Conservation (phyloP, 2,329 filamentous ascomycete genomes). For the Neofusicoccum parvum region DNA sequence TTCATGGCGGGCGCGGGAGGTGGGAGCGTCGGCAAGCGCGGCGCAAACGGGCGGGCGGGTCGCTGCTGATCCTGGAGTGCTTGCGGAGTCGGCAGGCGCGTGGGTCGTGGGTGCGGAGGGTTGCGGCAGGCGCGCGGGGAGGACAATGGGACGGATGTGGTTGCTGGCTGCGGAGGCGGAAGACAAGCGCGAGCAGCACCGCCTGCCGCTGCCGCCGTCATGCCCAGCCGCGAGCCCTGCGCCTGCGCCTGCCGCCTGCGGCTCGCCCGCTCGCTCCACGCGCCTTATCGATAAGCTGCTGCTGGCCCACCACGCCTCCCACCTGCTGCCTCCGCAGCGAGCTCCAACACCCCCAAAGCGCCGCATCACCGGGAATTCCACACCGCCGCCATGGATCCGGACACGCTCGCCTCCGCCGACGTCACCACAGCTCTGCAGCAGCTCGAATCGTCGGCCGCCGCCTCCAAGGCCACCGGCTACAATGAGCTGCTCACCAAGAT, state of each 20-base stretch:
- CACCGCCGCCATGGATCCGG: conserved; percentile 21
- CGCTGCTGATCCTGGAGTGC: not conserved
- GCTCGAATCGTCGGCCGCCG: conserved; percentile 51
- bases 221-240: conserved; percentile 24
- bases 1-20: conserved; percentile 32
- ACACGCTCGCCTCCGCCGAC: conserved; percentile 53
- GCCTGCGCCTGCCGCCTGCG: not conserved
- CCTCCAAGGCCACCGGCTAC: conserved; percentile 59
- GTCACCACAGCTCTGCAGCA: conserved; percentile 52
- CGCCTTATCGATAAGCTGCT: conserved; percentile 7
- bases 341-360: not conserved
- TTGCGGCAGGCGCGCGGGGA: not conserved
- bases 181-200: not conserved
- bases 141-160: not conserved
- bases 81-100: not conserved
- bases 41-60: not conserved
- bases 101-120: not conserved
- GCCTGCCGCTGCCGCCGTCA: conserved; percentile 22
- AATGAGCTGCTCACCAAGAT: conserved; percentile 60
- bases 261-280: not conserved
- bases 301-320: not conserved
- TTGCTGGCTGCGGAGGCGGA: conserved; percentile 6
- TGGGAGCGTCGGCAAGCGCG: conserved; percentile 8
- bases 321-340: not conserved
- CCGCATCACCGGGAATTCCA: conserved; percentile 2